Percentiles rank a stretch among this genome's conserved stretches.
These are phyloP conservation scores for Oryza rufipogon DNA, from an alignment of 176 grass and related monocot genomes.

Conservation along the genomic window DNA sequence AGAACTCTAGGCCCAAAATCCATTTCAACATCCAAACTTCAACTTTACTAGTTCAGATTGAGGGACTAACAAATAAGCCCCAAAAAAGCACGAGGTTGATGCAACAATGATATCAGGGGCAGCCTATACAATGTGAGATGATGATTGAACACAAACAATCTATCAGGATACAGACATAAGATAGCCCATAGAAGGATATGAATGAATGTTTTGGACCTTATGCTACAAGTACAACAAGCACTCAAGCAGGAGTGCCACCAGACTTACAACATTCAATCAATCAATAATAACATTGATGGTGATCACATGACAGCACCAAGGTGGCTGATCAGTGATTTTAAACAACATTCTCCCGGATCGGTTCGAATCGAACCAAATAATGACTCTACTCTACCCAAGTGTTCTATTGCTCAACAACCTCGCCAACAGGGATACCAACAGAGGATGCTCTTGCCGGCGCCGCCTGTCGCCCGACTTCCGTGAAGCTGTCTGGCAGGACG, in stretches of 20 bases:
- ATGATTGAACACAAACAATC: neutral
- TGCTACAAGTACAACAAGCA: conserved; percentile 5
- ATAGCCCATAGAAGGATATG: neutral
- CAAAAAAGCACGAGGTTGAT: neutral
- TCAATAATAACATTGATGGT: neutral
- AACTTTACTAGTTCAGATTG: neutral
- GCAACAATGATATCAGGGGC: neutral
- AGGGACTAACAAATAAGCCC: neutral
- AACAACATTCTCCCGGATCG: neutral
- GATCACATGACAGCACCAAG: neutral
- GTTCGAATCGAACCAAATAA: neutral
- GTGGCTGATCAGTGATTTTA: too few relatives aligned
- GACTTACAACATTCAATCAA: neutral
- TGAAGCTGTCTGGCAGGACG: conserved; percentile 43
- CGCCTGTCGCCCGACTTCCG: neutral
- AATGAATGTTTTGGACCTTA: neutral
- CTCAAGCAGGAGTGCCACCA: neutral
- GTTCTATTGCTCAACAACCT: conserved; percentile 38
- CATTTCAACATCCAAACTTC: too few relatives aligned
- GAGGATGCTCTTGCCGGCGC: neutral
- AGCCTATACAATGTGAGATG: neutral
- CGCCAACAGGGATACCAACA: conserved; percentile 28
- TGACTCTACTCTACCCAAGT: neutral
- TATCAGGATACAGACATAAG: neutral
- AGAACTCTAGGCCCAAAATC: too few relatives aligned